Evolutionary conservation across 1,284 basidiomycete species (phyloP).

Genomic region (Inonotus hispidus): DNA sequence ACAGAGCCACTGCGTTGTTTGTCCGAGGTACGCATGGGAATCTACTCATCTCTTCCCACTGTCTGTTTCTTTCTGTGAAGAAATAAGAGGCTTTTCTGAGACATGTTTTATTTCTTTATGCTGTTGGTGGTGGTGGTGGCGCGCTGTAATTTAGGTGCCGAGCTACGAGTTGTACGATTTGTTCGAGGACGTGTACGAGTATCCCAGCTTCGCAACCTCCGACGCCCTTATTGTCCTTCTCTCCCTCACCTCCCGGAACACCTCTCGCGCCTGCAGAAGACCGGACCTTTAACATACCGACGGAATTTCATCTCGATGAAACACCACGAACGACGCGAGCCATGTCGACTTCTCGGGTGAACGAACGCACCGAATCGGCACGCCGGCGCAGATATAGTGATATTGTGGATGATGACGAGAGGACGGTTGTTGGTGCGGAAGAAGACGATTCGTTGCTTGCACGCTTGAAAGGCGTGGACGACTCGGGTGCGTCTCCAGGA

Average conservation of each 20-base stretch:
- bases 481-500: slow-evolving; percentile 20
- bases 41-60: neutral
- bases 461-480: slow-evolving; percentile 11
- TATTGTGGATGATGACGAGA: slow-evolving; percentile 17
- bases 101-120: no score
- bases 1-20: slow-evolving; percentile 12
- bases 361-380: neutral
- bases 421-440: slow-evolving; percentile 6
- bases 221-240: slow-evolving; percentile 25
- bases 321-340: slow-evolving; percentile 7
- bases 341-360: neutral
- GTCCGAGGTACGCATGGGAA: slow-evolving; percentile 14
- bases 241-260: slow-evolving; percentile 23
- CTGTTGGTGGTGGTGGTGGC: no score
- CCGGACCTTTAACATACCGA: slow-evolving; percentile 20
- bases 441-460: slow-evolving; percentile 1
- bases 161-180: slow-evolving; percentile 29
- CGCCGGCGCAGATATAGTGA: slow-evolving; percentile 19
- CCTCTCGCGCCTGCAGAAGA: slow-evolving; percentile 18
- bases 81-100: neutral
- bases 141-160: slow-evolving; percentile 24
- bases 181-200: slow-evolving; percentile 29
- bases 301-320: slow-evolving; percentile 11
- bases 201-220: slow-evolving; percentile 25
- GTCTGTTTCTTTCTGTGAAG: neutral